These are phyloP conservation scores for Daldinia caldariorum DNA, from an alignment of 495 filamentous ascomycete genomes.

Conservation along the genomic window DNA sequence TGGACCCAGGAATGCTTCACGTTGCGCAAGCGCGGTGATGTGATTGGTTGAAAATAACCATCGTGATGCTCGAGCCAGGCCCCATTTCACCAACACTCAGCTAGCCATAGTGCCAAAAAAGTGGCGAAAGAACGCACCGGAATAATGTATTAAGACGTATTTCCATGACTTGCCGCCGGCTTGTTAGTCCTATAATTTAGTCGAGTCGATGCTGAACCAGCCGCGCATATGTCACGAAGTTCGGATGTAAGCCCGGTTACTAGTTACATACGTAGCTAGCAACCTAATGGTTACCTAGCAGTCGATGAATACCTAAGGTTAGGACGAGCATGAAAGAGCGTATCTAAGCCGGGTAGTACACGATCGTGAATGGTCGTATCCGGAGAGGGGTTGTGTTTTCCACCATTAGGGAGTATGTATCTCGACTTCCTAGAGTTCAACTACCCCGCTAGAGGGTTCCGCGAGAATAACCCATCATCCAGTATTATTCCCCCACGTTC, in stretches of 20 bases:
- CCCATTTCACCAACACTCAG: slow-evolving; percentile 34
- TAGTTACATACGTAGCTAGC: slow-evolving; percentile 10
- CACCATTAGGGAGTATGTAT: slow-evolving; percentile 10
- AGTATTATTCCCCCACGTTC: slow-evolving; percentile 52
- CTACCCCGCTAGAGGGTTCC: slow-evolving; percentile 45
- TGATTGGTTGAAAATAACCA: slow-evolving; percentile 35
- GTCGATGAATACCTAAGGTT: slow-evolving; percentile 6
- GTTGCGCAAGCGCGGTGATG: slow-evolving; percentile 35
- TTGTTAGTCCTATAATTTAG: background rate
- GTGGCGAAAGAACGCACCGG: slow-evolving; percentile 30
- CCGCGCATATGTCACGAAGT: slow-evolving; percentile 21
- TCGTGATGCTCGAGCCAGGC: slow-evolving; percentile 36
- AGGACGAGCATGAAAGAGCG: background rate
- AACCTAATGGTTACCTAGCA: slow-evolving; percentile 21
- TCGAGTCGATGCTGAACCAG: slow-evolving; percentile 19
- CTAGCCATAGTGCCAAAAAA: slow-evolving; percentile 24
- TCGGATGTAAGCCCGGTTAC: slow-evolving; percentile 16
- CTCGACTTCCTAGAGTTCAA: slow-evolving; percentile 33
- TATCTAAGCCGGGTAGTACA: slow-evolving; percentile 27
- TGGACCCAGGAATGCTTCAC: slow-evolving; percentile 39
- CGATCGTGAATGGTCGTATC: slow-evolving; percentile 40
- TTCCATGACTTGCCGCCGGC: slow-evolving; percentile 18
- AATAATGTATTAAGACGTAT: slow-evolving; percentile 7
- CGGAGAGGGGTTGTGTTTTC: slow-evolving; percentile 36
- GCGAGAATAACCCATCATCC: slow-evolving; percentile 44